Conservation (phyloP, 345 rosid species). For the sweet orange (Citrus sinensis) region DNA sequence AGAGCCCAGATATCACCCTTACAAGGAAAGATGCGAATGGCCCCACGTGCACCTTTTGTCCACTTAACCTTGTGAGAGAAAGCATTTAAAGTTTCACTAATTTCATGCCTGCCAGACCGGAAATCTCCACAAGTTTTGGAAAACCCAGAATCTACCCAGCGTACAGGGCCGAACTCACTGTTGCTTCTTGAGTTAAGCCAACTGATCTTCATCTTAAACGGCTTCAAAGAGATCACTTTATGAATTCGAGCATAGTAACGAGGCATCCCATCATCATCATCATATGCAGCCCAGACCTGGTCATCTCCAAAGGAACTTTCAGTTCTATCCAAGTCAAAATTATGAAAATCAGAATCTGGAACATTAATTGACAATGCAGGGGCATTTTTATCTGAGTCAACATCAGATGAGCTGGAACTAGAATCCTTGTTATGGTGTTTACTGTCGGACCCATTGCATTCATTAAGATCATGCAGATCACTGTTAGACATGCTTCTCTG, state of each 20-base stretch:
- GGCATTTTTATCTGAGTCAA: constrained; percentile 19
- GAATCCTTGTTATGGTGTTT: constrained; percentile 18
- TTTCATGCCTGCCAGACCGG: constrained; percentile 57
- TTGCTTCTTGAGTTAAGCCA: constrained; percentile 85
- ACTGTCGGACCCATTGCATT: constrained; percentile 5
- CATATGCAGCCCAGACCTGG: constrained; percentile 98
- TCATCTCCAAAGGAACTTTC: constrained; percentile 71
- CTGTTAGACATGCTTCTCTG: constrained; percentile 22
- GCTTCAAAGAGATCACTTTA: constrained; percentile 67
- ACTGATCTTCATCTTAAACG: constrained; percentile 83
- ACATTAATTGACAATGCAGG: constrained; percentile 47
- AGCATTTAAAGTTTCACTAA: constrained; percentile 48
- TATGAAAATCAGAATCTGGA: constrained; percentile 94
- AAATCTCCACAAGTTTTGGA: constrained; percentile 87
- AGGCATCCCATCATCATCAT: constrained; percentile 92
- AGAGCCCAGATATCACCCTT: constrained; percentile 93
- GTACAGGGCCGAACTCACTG: constrained; percentile 54
- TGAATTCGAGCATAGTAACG: constrained; percentile 92
- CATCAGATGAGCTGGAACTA: constrained; percentile 11
- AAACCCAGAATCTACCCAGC: constrained; percentile 87
- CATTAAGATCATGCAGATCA: constrained; percentile 18
- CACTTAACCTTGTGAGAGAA: constrained; percentile 86
- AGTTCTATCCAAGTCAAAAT: constrained; percentile 73
- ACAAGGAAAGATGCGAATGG: constrained; percentile 60
- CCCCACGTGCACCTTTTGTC: constrained; percentile 66